phyloP scores from a whole-genome alignment of 371 early-diverging fungal species.

The Nematocida sp. region DNA sequence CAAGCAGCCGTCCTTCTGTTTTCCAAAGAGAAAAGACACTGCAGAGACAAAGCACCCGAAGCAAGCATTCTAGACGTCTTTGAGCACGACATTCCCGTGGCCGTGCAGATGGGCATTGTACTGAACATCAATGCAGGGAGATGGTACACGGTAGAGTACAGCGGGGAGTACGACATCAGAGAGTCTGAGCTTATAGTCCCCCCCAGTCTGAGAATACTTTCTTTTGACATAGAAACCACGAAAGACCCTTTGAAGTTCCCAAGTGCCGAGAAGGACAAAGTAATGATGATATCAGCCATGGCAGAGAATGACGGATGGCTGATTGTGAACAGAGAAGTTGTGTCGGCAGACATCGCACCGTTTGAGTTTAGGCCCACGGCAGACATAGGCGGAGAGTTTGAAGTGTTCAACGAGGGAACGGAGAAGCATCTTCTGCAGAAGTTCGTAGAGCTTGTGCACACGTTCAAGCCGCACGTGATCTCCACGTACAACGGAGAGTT shows the following conservation, averaged over 20 bases:
- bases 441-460: conserved; percentile 83
- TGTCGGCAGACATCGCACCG: conserved; percentile 85
- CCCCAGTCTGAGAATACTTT: conserved; percentile 79
- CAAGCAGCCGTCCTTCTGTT: conserved; percentile 8
- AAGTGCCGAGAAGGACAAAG: conserved; percentile 76
- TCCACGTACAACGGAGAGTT: conserved; percentile 97
- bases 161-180: conserved; percentile 48
- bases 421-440: conserved; percentile 75
- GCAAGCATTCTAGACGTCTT: conserved; percentile 26
- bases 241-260: conserved; percentile 96
- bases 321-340: conserved; percentile 90
- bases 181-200: conserved; percentile 68
- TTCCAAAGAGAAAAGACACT: conserved; percentile 12
- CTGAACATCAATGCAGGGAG: conserved; percentile 58
- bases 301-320: conserved; percentile 72
- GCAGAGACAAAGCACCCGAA: neutral
- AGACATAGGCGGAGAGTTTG: conserved; percentile 87
- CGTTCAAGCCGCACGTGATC: conserved; percentile 77
- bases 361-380: conserved; percentile 90
- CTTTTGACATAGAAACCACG: conserved; percentile 97
- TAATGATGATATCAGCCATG: conserved; percentile 94
- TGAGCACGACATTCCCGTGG: conserved; percentile 61
- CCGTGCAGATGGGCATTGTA: conserved; percentile 35
- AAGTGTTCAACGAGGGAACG: conserved; percentile 81
- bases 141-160: conserved; percentile 59